phyloP scores from a whole-genome alignment of 129 eudicot species.

The Lactuca sativa region DNA sequence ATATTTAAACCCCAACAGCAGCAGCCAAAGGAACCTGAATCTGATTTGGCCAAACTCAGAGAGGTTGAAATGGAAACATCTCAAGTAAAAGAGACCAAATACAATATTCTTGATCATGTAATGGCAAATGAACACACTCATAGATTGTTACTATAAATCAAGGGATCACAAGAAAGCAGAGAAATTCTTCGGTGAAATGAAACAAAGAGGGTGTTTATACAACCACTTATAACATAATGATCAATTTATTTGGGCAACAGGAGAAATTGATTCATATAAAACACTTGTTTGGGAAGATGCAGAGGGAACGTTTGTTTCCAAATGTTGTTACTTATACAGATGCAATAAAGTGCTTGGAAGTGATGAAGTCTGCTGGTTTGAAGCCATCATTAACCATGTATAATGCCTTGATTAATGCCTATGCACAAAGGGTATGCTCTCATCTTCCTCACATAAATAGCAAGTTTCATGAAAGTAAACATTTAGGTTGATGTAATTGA shows the following conservation, averaged over 20 bases:
- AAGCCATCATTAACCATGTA: slow-evolving; percentile 91
- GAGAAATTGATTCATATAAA: slow-evolving; percentile 77
- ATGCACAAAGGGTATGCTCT: slow-evolving; percentile 78
- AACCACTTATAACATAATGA: slow-evolving; percentile 86
- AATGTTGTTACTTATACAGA: slow-evolving; percentile 80
- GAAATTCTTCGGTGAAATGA: slow-evolving; percentile 71
- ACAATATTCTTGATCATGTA: slow-evolving; percentile 81
- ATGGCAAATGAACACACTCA: slow-evolving; percentile 80
- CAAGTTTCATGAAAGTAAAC: not conserved
- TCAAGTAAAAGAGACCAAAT: slow-evolving; percentile 29
- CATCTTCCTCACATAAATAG: not conserved
- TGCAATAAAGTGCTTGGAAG: slow-evolving; percentile 92
- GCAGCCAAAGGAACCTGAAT: slow-evolving; percentile 48
- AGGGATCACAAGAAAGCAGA: slow-evolving; percentile 72
- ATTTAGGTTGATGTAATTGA: not conserved
- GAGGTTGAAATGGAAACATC: slow-evolving; percentile 28
- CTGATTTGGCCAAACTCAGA: slow-evolving; percentile 30
- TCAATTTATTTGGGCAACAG: slow-evolving; percentile 73
- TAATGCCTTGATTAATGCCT: slow-evolving; percentile 94
- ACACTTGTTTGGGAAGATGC: slow-evolving; percentile 65
- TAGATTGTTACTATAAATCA: slow-evolving; percentile 81
- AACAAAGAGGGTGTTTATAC: slow-evolving; percentile 59
- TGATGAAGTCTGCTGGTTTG: slow-evolving; percentile 79
- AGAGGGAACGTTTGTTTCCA: slow-evolving; percentile 78
- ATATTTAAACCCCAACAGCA: slow-evolving; percentile 45